Evolutionary conservation across 345 rosid genomes (phyloP).

Genomic region (Dovyalis caffra): DNA sequence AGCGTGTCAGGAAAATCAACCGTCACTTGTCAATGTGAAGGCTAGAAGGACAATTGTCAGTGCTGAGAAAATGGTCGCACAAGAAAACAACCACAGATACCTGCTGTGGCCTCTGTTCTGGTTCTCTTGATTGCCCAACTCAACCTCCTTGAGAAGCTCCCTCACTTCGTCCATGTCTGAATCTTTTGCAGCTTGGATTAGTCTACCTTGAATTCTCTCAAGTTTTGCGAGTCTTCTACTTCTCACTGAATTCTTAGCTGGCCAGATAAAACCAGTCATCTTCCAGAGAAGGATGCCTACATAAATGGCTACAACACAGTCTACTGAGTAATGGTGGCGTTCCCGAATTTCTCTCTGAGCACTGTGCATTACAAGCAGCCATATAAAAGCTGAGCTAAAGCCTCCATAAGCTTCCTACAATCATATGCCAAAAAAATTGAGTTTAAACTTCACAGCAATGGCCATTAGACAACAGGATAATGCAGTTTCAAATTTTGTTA

Average conservation of each 20-base stretch:
- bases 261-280: constrained; percentile 89
- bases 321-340: constrained; percentile 85
- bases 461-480: constrained; percentile 1
- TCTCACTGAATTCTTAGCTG: constrained; percentile 30
- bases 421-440: not conserved
- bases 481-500: not conserved
- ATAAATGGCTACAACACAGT: constrained; percentile 84
- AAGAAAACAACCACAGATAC: constrained; percentile 65
- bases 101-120: constrained; percentile 37
- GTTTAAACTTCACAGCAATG: not conserved
- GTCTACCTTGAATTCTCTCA: constrained; percentile 65
- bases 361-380: constrained; percentile 80
- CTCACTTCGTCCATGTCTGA: constrained; percentile 83
- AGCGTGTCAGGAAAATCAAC: constrained; percentile 31
- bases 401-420: constrained; percentile 96
- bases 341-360: constrained; percentile 88
- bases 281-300: constrained; percentile 92
- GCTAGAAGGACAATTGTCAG: constrained; percentile 64
- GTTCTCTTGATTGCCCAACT: constrained; percentile 40
- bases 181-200: constrained; percentile 84
- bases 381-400: constrained; percentile 67
- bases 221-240: constrained; percentile 43
- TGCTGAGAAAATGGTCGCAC: constrained; percentile 49
- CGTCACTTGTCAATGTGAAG: constrained; percentile 78
- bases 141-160: constrained; percentile 72